Evolutionary conservation across 345 rosid species (phyloP).

Genomic region (Aquilaria malaccensis): DNA sequence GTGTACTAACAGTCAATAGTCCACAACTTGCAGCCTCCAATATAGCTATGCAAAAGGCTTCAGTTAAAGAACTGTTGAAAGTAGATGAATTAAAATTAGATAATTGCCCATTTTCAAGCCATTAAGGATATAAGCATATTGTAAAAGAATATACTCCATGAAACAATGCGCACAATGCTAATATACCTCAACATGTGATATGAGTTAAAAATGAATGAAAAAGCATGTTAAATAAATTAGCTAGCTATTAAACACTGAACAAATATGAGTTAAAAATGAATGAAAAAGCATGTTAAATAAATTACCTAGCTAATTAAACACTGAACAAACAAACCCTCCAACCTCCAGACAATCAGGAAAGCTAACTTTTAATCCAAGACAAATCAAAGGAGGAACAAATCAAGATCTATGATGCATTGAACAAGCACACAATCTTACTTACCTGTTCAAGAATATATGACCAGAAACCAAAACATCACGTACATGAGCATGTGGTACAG

Average conservation of each 20-base stretch:
- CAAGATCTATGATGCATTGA: too few species aligned
- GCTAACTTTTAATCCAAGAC: too few species aligned
- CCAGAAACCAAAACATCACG: conserved; percentile 78
- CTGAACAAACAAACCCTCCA: too few species aligned
- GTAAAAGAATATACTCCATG: too few species aligned
- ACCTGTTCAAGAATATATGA: conserved; percentile 91
- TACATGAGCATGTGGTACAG: conserved; percentile 81
- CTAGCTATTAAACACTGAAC: background rate
- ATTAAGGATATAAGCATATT: too few species aligned
- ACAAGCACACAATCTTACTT: conserved; percentile 1
- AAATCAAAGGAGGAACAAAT: too few species aligned
- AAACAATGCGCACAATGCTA: too few species aligned
- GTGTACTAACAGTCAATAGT: conserved; percentile 86
- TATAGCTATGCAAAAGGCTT: conserved; percentile 98
- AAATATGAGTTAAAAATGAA: background rate
- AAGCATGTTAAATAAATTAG: background rate
- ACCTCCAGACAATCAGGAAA: too few species aligned
- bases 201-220: background rate
- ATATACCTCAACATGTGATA: too few species aligned
- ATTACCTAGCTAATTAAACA: background rate
- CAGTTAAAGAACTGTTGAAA: conserved; percentile 79
- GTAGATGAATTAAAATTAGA: conserved; percentile 10
- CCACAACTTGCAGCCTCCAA: conserved; percentile 99
- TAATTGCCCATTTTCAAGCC: background rate
- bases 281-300: background rate